Evolutionary conservation across 257 asterid genomes (phyloP).

Genomic region (Echium plantagineum): DNA sequence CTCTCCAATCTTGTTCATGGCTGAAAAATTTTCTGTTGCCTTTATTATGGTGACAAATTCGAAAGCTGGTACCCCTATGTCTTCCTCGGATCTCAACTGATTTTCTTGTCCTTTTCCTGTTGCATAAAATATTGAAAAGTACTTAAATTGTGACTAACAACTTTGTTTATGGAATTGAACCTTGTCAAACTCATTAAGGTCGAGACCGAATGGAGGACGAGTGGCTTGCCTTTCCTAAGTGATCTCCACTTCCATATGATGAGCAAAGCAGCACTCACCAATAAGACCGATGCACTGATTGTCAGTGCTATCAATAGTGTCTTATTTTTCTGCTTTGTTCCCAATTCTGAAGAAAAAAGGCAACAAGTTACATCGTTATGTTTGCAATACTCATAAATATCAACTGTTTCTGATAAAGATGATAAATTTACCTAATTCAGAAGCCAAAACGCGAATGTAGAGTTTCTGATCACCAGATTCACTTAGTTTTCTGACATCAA

Average conservation of each 20-base stretch:
- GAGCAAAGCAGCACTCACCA: background rate
- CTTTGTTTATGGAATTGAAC: no score
- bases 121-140: background rate
- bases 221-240: background rate
- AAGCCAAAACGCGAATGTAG: constrained; percentile 18
- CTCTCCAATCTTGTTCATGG: background rate
- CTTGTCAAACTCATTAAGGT: background rate
- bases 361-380: no score
- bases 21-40: background rate
- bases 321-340: background rate
- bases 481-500: constrained; percentile 16
- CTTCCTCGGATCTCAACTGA: background rate
- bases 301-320: background rate
- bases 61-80: background rate
- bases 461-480: constrained; percentile 13
- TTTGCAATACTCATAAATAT: no score
- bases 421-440: constrained; percentile 1
- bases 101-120: background rate
- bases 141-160: background rate
- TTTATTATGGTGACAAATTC: background rate
- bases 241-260: background rate
- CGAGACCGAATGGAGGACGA: no score
- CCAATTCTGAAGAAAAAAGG: background rate
- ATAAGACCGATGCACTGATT: background rate
- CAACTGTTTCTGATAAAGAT: no score